These are phyloP conservation scores for Rossbeevera mucosa DNA, from an alignment of 768 basidiomycete genomes.

Conservation along the genomic window DNA sequence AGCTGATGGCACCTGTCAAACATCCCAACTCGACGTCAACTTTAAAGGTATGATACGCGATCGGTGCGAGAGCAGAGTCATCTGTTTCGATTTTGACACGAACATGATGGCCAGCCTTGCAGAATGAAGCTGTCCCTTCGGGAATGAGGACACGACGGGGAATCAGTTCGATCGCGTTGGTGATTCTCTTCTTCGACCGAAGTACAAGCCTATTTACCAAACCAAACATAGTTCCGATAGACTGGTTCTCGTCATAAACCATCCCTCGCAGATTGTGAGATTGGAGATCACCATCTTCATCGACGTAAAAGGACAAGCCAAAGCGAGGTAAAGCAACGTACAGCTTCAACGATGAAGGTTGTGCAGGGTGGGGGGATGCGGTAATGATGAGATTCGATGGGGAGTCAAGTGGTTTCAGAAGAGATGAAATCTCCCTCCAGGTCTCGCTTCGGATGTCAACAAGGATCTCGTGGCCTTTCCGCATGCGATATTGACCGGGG, in stretches of 20 bases:
- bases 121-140: constrained; percentile 19
- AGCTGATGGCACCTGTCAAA: constrained; percentile 20
- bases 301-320: constrained; percentile 36
- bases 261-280: constrained; percentile 37
- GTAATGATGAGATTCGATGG: constrained; percentile 17
- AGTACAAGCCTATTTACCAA: constrained; percentile 39
- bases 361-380: not conserved
- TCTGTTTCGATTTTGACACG: constrained; percentile 2
- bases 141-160: constrained; percentile 35
- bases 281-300: constrained; percentile 29
- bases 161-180: not conserved
- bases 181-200: constrained; percentile 16
- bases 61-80: not conserved
- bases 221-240: constrained; percentile 40
- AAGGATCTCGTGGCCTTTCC: constrained; percentile 4
- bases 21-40: constrained; percentile 30
- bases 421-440: constrained; percentile 17
- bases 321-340: constrained; percentile 36
- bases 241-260: constrained; percentile 38
- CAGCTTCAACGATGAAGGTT: constrained; percentile 10
- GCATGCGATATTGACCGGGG: constrained; percentile 1
- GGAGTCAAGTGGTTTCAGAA: constrained; percentile 13
- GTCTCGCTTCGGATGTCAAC: constrained; percentile 25
- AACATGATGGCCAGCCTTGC: constrained; percentile 7
- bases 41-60: constrained; percentile 25